Evolutionary conservation across 495 filamentous ascomycete genomes (phyloP).

Genomic region (Stereocaulon alpinum): DNA sequence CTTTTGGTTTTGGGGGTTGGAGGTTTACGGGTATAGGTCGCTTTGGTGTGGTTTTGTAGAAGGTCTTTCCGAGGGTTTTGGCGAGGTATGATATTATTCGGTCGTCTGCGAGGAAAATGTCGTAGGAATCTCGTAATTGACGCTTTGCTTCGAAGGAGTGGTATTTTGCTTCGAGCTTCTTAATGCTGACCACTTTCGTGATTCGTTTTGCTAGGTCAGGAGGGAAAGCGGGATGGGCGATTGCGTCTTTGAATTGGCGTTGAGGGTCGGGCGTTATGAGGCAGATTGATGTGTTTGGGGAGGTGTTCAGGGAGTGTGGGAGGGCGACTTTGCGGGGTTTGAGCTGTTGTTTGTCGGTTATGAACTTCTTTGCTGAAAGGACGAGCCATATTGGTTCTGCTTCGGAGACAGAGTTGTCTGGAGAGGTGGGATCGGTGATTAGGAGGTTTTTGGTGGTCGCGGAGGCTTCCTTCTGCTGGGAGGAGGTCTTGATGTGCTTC

Average conservation of each 20-base stretch:
- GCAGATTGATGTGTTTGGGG: slow-evolving; percentile 58
- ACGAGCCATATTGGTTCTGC: slow-evolving; percentile 71
- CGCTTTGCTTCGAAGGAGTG: slow-evolving; percentile 76
- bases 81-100: slow-evolving; percentile 70
- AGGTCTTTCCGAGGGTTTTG: slow-evolving; percentile 68
- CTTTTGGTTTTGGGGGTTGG: slow-evolving; percentile 49
- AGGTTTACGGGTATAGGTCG: slow-evolving; percentile 78
- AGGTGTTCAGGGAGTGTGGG: slow-evolving; percentile 60
- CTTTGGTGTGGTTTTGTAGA: slow-evolving; percentile 70
- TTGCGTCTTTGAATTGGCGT: slow-evolving; percentile 77
- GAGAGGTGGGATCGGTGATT: slow-evolving; percentile 44
- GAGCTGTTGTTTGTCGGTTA: slow-evolving; percentile 60
- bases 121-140: slow-evolving; percentile 73
- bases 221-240: slow-evolving; percentile 67
- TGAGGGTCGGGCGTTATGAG: slow-evolving; percentile 81
- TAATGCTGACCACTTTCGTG: slow-evolving; percentile 67
- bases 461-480: slow-evolving; percentile 43
- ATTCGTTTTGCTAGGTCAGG: slow-evolving; percentile 59
- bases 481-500: slow-evolving; percentile 62
- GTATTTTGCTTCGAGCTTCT: slow-evolving; percentile 77
- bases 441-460: slow-evolving; percentile 66
- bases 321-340: slow-evolving; percentile 62
- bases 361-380: slow-evolving; percentile 83
- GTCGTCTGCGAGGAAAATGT: slow-evolving; percentile 81
- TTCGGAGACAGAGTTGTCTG: slow-evolving; percentile 34